phyloP scores from a whole-genome alignment of 352 stramenopile species.

The Elongisporangium prolatum region DNA sequence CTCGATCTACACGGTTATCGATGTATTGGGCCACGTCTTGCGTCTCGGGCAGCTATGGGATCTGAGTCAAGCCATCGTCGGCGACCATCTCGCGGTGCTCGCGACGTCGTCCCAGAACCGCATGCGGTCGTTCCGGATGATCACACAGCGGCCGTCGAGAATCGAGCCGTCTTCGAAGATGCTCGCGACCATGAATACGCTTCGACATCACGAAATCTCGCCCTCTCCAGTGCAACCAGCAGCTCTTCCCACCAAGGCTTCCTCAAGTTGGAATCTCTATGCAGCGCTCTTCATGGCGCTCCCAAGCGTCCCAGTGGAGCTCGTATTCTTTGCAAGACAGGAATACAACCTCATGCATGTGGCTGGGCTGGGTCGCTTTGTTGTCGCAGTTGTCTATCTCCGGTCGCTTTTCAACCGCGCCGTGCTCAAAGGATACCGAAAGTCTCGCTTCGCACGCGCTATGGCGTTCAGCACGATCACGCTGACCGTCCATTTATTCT shows the following conservation, averaged over 20 bases:
- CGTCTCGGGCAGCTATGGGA: conserved; percentile 11
- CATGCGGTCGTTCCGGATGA: background rate
- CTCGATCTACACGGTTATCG: conserved; percentile 19
- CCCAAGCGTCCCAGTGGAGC: conserved; percentile 5
- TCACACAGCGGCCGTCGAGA: conserved; percentile 5
- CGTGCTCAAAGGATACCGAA: conserved; percentile 4
- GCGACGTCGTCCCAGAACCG: background rate
- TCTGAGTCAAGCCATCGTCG: conserved; percentile 6
- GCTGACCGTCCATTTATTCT: conserved; percentile 13
- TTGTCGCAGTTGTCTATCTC: conserved; percentile 4
- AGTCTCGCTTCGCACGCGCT: conserved; percentile 8
- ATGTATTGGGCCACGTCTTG: conserved; percentile 22
- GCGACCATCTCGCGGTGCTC: background rate
- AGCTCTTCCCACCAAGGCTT: too few relatives aligned
- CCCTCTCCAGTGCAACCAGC: background rate
- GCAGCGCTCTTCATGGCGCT: background rate
- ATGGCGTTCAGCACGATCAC: conserved; percentile 14
- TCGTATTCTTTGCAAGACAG: conserved; percentile 1
- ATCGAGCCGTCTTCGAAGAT: conserved; percentile 2
- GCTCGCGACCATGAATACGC: background rate
- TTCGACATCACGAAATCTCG: background rate
- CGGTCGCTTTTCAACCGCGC: conserved; percentile 3
- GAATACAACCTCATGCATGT: conserved; percentile 18
- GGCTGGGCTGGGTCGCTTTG: conserved; percentile 6
- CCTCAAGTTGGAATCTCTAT: too few relatives aligned